These are phyloP conservation scores for Phytopythium vexans DNA, from an alignment of 352 stramenopile species.

Conservation along the genomic window DNA sequence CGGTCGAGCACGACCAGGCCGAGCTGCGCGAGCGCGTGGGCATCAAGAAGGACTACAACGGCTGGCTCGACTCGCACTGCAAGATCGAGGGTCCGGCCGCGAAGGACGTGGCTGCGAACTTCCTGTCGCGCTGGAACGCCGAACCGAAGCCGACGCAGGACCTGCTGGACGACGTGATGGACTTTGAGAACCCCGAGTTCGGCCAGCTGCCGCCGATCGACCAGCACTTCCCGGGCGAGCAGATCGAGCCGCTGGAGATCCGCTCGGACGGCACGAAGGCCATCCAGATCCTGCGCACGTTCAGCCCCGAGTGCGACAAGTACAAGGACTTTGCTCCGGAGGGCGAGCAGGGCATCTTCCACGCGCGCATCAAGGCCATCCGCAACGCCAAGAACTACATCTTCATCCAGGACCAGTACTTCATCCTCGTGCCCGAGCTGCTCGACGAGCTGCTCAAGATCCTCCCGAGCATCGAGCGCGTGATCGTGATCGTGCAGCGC, in stretches of 20 bases:
- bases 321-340: slow-evolving; percentile 47
- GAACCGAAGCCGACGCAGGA: slow-evolving; percentile 20
- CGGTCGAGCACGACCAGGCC: slow-evolving; percentile 45
- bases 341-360: slow-evolving; percentile 51
- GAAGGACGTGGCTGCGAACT: slow-evolving; percentile 61
- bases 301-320: slow-evolving; percentile 36
- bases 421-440: slow-evolving; percentile 59
- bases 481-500: slow-evolving; percentile 55
- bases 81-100: slow-evolving; percentile 42
- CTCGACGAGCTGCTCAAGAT: slow-evolving; percentile 38
- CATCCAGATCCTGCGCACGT: slow-evolving; percentile 57
- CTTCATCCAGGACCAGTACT: slow-evolving; percentile 75
- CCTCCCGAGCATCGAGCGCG: slow-evolving; percentile 37
- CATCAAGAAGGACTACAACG: slow-evolving; percentile 37
- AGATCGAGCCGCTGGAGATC: slow-evolving; percentile 9
- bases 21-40: slow-evolving; percentile 31
- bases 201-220: slow-evolving; percentile 15
- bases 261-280: slow-evolving; percentile 9
- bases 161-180: slow-evolving; percentile 40
- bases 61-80: slow-evolving; percentile 59
- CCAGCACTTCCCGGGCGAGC: slow-evolving; percentile 4
- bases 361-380: slow-evolving; percentile 56
- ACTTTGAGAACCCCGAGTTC: slow-evolving; percentile 46
- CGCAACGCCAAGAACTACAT: slow-evolving; percentile 54
- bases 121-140: slow-evolving; percentile 64